Evolutionary conservation across 208 protist genomes (phyloP).

Genomic region (Wallacemonas sp.): DNA sequence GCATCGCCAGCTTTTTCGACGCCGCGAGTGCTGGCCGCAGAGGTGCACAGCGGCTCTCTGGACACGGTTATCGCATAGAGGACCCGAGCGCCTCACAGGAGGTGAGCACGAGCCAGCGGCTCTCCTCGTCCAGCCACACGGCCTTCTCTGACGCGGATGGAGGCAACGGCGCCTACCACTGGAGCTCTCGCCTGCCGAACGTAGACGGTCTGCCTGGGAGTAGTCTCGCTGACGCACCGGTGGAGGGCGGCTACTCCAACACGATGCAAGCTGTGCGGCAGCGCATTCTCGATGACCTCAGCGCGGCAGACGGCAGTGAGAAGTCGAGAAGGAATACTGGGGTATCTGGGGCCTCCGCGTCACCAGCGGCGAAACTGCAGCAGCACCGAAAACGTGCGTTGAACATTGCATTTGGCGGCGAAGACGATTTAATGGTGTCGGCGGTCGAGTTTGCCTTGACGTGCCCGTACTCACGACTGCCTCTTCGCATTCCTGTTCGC

Average conservation of each 20-base stretch:
- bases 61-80: slow-evolving; percentile 15
- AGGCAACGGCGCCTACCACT: neutral
- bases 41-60: neutral
- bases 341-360: neutral
- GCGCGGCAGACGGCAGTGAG: slow-evolving; percentile 22
- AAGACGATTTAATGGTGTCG: slow-evolving; percentile 69
- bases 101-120: slow-evolving; percentile 8
- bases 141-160: too few species aligned
- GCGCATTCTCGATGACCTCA: slow-evolving; percentile 54
- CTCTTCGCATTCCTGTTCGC: slow-evolving; percentile 66
- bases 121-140: too few species aligned
- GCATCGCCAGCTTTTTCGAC: slow-evolving; percentile 51
- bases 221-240: slow-evolving; percentile 15
- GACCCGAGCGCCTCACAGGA: neutral
- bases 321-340: slow-evolving; percentile 14
- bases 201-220: neutral
- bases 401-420: slow-evolving; percentile 65
- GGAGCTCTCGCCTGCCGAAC: neutral
- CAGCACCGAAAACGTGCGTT: slow-evolving; percentile 62
- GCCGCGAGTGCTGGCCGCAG: slow-evolving; percentile 26
- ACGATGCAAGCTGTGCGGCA: slow-evolving; percentile 45
- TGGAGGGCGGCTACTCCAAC: slow-evolving; percentile 20
- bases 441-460: slow-evolving; percentile 85
- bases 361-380: slow-evolving; percentile 26
- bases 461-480: slow-evolving; percentile 82